phyloP scores from a whole-genome alignment of 495 filamentous ascomycete genomes.

The Alectoria sarmentosa region DNA sequence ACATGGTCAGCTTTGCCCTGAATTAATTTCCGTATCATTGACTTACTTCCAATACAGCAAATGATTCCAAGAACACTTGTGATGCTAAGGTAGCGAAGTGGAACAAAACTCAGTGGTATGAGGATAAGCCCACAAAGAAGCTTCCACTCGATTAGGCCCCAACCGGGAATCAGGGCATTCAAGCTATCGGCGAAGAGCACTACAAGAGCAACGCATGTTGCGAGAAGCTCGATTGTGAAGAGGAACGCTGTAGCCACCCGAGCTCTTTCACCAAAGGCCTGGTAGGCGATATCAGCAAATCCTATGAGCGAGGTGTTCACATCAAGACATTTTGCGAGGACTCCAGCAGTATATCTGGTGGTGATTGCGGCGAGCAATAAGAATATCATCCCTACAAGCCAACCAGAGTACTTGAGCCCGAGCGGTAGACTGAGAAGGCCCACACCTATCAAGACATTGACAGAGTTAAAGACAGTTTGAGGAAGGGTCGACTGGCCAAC shows the following conservation, averaged over 20 bases:
- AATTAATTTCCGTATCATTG: background rate
- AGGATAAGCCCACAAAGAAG: slow-evolving; percentile 74
- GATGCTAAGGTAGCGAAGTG: slow-evolving; percentile 77
- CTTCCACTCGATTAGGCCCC: slow-evolving; percentile 75
- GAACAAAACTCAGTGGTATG: slow-evolving; percentile 78
- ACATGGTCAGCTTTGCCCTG: slow-evolving; percentile 18
- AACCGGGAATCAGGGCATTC: slow-evolving; percentile 65
- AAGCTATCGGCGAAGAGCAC: slow-evolving; percentile 92
- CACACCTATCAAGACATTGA: slow-evolving; percentile 90
- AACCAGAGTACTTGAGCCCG: slow-evolving; percentile 83
- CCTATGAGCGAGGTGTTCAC: slow-evolving; percentile 73
- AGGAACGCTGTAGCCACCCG: slow-evolving; percentile 74
- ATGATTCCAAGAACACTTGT: slow-evolving; percentile 88
- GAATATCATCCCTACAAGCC: slow-evolving; percentile 75
- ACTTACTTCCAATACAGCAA: slow-evolving; percentile 77
- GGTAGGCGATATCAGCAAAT: slow-evolving; percentile 89
- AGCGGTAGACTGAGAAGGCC: slow-evolving; percentile 85
- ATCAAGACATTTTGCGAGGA: slow-evolving; percentile 85
- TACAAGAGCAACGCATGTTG: slow-evolving; percentile 82
- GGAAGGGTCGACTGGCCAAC: slow-evolving; percentile 89
- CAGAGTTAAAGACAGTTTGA: slow-evolving; percentile 94
- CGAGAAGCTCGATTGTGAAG: slow-evolving; percentile 83
- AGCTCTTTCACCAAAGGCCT: slow-evolving; percentile 80
- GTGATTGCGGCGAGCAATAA: slow-evolving; percentile 63
- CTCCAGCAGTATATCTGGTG: slow-evolving; percentile 80